Percentiles rank a stretch among this genome's conserved stretches.
Conservation (phyloP, 2,329 filamentous ascomycete genomes). For the Colletotrichum liriopes region DNA sequence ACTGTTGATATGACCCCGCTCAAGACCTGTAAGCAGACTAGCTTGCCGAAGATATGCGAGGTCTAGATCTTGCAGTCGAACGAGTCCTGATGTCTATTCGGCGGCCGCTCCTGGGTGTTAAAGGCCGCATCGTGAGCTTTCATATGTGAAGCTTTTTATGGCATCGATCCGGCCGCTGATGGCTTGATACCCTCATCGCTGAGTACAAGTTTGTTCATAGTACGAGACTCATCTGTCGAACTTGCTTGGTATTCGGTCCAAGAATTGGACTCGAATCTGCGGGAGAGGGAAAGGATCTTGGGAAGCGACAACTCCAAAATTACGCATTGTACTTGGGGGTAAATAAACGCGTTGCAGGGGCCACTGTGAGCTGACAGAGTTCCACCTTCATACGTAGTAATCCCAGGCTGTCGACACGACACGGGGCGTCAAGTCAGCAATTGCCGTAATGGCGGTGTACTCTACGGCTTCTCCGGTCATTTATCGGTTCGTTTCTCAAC, state of each 20-base stretch:
- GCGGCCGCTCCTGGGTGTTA: too few relatives aligned
- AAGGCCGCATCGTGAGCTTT: not conserved
- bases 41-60: not conserved
- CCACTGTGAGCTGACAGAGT: not conserved
- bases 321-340: not conserved
- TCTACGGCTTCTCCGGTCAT: not conserved
- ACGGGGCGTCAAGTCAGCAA: not conserved
- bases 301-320: not conserved
- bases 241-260: not conserved
- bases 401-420: not conserved
- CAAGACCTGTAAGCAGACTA: conserved; percentile 16
- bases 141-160: not conserved
- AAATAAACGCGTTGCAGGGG: not conserved
- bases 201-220: not conserved
- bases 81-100: not conserved
- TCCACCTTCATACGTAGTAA: not conserved
- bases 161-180: not conserved
- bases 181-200: not conserved
- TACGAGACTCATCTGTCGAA: not conserved
- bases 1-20: not conserved
- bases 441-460: not conserved
- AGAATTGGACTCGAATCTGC: not conserved
- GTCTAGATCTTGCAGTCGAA: not conserved
- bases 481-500: not conserved
- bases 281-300: not conserved